phyloP scores from a whole-genome alignment of 495 filamentous ascomycete genomes.

The Cladorrhinum samala region DNA sequence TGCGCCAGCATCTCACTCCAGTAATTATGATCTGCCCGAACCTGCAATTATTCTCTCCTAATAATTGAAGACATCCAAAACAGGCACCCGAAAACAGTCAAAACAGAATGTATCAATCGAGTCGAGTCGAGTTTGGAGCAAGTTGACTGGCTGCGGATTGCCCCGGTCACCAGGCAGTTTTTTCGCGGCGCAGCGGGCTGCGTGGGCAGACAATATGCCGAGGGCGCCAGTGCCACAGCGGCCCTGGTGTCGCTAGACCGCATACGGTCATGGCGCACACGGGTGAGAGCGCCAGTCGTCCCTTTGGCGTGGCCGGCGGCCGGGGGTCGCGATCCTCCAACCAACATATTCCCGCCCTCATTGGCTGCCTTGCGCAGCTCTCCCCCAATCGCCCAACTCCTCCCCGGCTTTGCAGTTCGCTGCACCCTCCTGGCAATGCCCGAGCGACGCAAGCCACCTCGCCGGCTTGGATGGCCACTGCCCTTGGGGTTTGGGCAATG shows the following conservation, averaged over 20 bases:
- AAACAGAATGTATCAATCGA: neutral
- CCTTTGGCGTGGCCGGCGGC: neutral
- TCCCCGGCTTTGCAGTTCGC: neutral
- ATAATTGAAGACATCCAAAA: too few relatives aligned
- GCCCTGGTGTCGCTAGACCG: neutral
- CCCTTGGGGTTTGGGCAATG: too few relatives aligned
- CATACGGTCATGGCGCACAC: neutral
- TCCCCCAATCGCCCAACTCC: neutral
- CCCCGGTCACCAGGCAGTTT: neutral
- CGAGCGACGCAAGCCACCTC: neutral
- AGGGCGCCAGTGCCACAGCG: neutral
- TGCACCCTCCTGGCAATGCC: neutral
- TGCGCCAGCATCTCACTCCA: neutral
- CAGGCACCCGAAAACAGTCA: neutral
- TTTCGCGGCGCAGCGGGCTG: neutral
- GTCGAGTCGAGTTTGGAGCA: neutral
- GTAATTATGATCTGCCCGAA: too few relatives aligned
- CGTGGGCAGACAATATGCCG: too few relatives aligned
- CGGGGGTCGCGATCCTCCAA: neutral
- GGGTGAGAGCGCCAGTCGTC: neutral
- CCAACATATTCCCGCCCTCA: constrained; percentile 1
- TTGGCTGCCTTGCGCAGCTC: constrained; percentile 11
- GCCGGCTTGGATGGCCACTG: too few relatives aligned
- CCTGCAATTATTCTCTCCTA: too few relatives aligned
- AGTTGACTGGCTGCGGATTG: neutral